phyloP scores from a whole-genome alignment of 148 eudicot genomes.

The Beta vulgaris region DNA sequence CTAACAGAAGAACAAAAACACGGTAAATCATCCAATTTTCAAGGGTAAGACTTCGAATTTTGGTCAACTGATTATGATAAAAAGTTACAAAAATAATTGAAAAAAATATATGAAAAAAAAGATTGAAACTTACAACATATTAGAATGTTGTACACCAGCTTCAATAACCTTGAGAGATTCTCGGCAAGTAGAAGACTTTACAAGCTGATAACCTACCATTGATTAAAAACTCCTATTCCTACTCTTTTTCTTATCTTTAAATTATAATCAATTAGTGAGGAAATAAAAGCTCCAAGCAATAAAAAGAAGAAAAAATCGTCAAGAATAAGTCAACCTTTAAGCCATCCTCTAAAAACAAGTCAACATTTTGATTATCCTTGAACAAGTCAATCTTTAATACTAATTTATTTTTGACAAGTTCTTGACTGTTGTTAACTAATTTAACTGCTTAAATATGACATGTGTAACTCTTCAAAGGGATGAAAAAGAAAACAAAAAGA shows the following conservation, averaged over 20 bases:
- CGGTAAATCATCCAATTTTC: not conserved
- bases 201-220: slow-evolving; percentile 43
- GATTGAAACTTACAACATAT: slow-evolving; percentile 43
- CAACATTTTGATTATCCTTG: no score
- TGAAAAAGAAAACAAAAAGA: no score
- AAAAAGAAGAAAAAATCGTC: not conserved
- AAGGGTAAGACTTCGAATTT: not conserved
- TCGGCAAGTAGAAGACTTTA: slow-evolving; percentile 39
- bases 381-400: no score
- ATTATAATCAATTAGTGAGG: not conserved
- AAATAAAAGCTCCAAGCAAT: not conserved
- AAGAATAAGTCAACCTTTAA: no score
- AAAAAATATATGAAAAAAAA: not conserved
- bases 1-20: not conserved
- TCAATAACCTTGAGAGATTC: slow-evolving; percentile 52
- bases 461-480: no score
- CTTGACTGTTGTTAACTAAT: no score
- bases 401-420: no score
- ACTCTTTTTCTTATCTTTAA: not conserved
- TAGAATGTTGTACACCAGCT: slow-evolving; percentile 64
- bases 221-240: not conserved
- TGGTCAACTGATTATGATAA: not conserved
- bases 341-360: no score
- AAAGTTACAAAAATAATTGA: no score
- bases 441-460: no score